Evolutionary conservation across 371 early-diverging fungal species (phyloP).

Genomic region (Rhizopus sp.): DNA sequence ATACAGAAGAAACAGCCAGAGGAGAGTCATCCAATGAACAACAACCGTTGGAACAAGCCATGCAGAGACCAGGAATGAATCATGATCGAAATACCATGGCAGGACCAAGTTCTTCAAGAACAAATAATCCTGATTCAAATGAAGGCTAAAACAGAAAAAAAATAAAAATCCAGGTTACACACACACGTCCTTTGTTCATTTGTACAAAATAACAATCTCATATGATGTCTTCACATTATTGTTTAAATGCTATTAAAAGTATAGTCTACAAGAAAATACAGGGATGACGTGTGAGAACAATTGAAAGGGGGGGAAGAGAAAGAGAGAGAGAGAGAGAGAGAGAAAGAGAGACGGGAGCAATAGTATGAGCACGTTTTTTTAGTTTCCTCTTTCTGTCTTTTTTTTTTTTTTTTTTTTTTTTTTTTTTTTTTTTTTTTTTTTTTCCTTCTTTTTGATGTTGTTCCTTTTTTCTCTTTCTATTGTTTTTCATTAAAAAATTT

Average conservation of each 20-base stretch:
- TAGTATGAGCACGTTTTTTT: too few relatives aligned
- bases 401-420: not conserved
- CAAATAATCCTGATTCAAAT: not conserved
- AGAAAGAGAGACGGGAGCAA: not conserved
- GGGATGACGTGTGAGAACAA: too few relatives aligned
- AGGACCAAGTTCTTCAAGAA: slow-evolving; percentile 3
- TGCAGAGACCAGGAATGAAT: not conserved
- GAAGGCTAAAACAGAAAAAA: slow-evolving; percentile 2
- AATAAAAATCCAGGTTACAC: too few relatives aligned
- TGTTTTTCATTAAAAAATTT: not conserved
- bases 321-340: not conserved
- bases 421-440: slow-evolving; percentile 10
- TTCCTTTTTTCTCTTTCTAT: too few relatives aligned
- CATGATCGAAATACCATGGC: not conserved
- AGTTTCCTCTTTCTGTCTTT: not conserved
- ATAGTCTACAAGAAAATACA: too few relatives aligned
- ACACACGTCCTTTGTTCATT: too few relatives aligned
- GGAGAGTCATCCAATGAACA: too few relatives aligned
- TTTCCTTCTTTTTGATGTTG: slow-evolving; percentile 13
- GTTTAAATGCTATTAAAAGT: too few relatives aligned
- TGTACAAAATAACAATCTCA: too few relatives aligned
- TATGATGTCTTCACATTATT: too few relatives aligned
- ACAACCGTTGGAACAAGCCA: not conserved
- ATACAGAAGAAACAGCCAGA: slow-evolving; percentile 28
- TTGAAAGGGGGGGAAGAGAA: not conserved